These are phyloP conservation scores for Thraustochytrium striatum DNA, from an alignment of 352 stramenopile genomes.

Conservation along the genomic window DNA sequence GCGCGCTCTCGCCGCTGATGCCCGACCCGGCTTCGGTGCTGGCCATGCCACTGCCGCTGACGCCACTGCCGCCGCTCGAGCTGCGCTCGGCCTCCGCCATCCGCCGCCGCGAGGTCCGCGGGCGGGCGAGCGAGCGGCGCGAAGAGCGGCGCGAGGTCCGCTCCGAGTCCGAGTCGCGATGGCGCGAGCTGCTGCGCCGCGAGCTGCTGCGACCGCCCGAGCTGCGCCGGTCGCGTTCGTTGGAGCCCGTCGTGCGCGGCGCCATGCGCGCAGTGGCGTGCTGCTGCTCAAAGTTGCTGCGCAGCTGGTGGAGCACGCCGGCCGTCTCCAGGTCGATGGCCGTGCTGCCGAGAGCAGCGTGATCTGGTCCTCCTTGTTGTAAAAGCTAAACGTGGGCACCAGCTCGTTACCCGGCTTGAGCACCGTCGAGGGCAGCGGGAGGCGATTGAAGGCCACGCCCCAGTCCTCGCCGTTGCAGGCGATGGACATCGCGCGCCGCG, in stretches of 20 bases:
- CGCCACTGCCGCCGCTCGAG: background rate
- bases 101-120: too few relatives aligned
- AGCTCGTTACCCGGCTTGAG: conserved; percentile 33
- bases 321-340: conserved; percentile 32
- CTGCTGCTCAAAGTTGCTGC: conserved; percentile 43
- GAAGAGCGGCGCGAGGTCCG: too few relatives aligned
- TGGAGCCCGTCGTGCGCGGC: background rate
- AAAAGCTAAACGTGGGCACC: conserved; percentile 48
- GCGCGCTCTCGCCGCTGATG: background rate
- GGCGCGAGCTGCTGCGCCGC: background rate
- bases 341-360: conserved; percentile 25
- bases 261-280: conserved; percentile 30
- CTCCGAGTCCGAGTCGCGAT: background rate
- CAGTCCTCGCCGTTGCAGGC: conserved; percentile 79
- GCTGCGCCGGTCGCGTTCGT: background rate
- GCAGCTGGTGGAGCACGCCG: conserved; percentile 31
- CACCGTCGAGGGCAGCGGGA: conserved; percentile 19
- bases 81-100: background rate
- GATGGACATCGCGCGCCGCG: conserved; percentile 72
- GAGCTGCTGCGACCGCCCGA: too few relatives aligned
- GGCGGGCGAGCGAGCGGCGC: too few relatives aligned
- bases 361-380: conserved; percentile 50
- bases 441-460: conserved; percentile 68
- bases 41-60: background rate
- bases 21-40: background rate